phyloP scores from a whole-genome alignment of 768 basidiomycete genomes.

The Tulasnella sp. region DNA sequence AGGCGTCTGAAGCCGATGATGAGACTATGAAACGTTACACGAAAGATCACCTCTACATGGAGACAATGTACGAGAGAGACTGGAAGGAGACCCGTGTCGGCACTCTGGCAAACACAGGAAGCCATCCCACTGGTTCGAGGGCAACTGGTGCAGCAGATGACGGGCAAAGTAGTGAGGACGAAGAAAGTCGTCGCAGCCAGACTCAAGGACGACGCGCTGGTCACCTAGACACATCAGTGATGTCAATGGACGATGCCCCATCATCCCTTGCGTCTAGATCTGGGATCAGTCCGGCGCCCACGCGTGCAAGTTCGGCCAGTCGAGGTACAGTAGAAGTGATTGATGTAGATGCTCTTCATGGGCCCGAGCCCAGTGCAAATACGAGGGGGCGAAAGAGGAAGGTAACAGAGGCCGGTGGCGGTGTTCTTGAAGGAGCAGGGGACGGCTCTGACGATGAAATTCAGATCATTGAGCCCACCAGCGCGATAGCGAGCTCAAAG shows the following conservation, averaged over 20 bases:
- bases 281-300: conserved; percentile 1
- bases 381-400: conserved; percentile 1
- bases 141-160: not conserved
- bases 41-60: conserved; percentile 11
- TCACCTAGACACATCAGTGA: not conserved
- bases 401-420: not conserved
- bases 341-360: conserved; percentile 10
- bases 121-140: too few relatives aligned
- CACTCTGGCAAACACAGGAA: not conserved
- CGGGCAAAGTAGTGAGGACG: conserved; percentile 5
- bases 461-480: conserved; percentile 9
- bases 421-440: not conserved
- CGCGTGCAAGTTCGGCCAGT: not conserved
- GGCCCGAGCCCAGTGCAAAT: conserved; percentile 1
- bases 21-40: not conserved
- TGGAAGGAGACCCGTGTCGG: conserved; percentile 16
- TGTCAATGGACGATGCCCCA: not conserved
- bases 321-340: conserved; percentile 6
- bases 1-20: not conserved
- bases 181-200: not conserved
- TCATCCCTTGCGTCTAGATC: not conserved
- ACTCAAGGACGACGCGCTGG: not conserved
- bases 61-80: conserved; percentile 17
- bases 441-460: conserved; percentile 11
- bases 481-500: not conserved